phyloP scores from a whole-genome alignment of 345 rosid species.

The Pseudoturritis turrita region DNA sequence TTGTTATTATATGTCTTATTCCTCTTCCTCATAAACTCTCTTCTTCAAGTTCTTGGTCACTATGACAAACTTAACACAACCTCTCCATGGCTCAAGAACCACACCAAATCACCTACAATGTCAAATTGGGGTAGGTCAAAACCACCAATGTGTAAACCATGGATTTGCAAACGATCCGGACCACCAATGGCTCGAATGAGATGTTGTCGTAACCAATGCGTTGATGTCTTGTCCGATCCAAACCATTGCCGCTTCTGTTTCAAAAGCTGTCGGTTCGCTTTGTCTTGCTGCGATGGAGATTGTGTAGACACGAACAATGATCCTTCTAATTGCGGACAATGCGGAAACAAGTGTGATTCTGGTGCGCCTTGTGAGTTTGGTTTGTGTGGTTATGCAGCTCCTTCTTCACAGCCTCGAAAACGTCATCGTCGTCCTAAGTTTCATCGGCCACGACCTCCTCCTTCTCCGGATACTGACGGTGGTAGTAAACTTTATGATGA shows the following conservation, averaged over 20 bases:
- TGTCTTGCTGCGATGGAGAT: constrained; percentile 20
- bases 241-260: constrained; percentile 32
- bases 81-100: constrained; percentile 25
- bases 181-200: constrained; percentile 26
- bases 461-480: constrained; percentile 12
- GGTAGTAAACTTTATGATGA: constrained; percentile 6
- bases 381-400: constrained; percentile 34
- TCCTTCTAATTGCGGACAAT: constrained; percentile 29
- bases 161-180: constrained; percentile 16
- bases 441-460: constrained; percentile 8
- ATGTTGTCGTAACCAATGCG: constrained; percentile 32
- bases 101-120: neutral
- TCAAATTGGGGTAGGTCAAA: constrained; percentile 3
- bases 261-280: constrained; percentile 13
- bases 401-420: constrained; percentile 15
- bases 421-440: constrained; percentile 6
- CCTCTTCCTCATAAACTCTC: constrained; percentile 5
- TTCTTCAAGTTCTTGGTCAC: constrained; percentile 8
- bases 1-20: neutral
- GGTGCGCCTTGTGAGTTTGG: constrained; percentile 35
- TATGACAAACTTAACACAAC: constrained; percentile 12
- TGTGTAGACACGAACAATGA: constrained; percentile 24
- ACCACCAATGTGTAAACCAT: constrained; percentile 24
- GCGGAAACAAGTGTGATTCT: constrained; percentile 21
- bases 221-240: constrained; percentile 28